A percentile compares a stretch with the other conserved stretches of the same genome.
These are phyloP conservation scores for Scopulariopsis brevicaulis DNA, from an alignment of 2,329 filamentous ascomycete genomes.

Conservation along the genomic window DNA sequence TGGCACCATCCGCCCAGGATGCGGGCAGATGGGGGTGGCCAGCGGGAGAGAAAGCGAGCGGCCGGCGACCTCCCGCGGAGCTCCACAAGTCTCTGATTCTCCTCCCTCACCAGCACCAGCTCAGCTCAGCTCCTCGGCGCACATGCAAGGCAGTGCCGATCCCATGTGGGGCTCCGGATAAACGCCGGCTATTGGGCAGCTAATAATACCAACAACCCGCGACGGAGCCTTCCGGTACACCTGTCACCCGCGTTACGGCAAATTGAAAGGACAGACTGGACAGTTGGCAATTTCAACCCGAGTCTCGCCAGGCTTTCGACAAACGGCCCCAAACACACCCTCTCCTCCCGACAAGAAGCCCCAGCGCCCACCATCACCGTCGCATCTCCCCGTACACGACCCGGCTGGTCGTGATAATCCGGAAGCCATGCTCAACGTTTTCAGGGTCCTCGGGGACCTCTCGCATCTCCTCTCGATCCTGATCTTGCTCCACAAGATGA, in stretches of 20 bases:
- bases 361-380: not conserved
- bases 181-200: not conserved
- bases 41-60: no score
- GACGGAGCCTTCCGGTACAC: not conserved
- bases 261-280: not conserved
- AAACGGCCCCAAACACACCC: not conserved
- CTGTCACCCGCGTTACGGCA: not conserved
- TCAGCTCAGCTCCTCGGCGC: no score
- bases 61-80: no score
- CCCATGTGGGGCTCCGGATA: not conserved
- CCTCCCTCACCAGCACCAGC: no score
- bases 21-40: no score
- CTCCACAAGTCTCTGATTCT: no score
- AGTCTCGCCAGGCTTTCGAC: not conserved
- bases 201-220: not conserved
- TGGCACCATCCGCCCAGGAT: no score
- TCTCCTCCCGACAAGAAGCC: not conserved
- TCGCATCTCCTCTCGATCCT: conserved; percentile 91
- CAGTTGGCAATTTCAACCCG: not conserved
- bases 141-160: no score
- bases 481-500: conserved; percentile 96
- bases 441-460: conserved; percentile 61
- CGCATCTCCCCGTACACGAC: not conserved
- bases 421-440: conserved; percentile 41
- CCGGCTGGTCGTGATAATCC: conserved; percentile 3